Base-by-base conservation (phyloP, 768 basidiomycete species). In the Podaxis sp. region DNA sequence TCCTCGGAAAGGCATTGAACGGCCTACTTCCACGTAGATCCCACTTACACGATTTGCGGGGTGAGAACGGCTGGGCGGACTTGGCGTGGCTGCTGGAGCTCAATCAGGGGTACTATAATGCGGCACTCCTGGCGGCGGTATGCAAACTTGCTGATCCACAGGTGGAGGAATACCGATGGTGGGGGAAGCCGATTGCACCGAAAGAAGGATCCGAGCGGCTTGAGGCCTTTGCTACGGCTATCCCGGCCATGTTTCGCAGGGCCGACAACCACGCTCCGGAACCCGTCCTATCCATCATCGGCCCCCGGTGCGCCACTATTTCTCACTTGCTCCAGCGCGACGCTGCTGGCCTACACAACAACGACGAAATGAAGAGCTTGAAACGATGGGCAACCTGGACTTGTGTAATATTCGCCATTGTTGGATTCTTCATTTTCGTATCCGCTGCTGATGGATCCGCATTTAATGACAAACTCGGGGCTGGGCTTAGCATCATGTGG, bases 1-100 rank as follows among this genome's bases (percentile, higher is more conserved):
- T 51, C 18, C 64, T 71, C 16, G 69, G 69, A 2, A 67, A 63
- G 55, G 69, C 64, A 1, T 44, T 71, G 21, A 71, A 71, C 28
- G 69, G 69, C 1, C 58, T 70, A 2, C 57, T 70, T 36, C 69
- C 69, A 14, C 59, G 69, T 1, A 63, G 66, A 18, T 61, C 69
- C 0, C 63, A 60, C 0, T 54, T 66, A 14, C n/a, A 38, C 0
- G 63, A 66, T 57, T 55, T 66, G 16, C 27, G 37, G 16, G 64
- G 61, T 18, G 14, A 50, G 7, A 63, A 67, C 32, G 68, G 68
- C 4, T 70, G 69, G 69, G 63, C 57, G 9, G 69, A 71, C 38
- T 58, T 71, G n/a, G 67, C 67, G 3, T 69, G 68, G 69, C 54
- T 70, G 35, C 57, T 70, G 13, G 69, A 70, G 57, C 55, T 70